Evolutionary conservation across 2,329 filamentous ascomycete genomes (phyloP), one percentile per base, ranked within the genome.

Genomic region (Ustilaginoidea virens): DNA sequence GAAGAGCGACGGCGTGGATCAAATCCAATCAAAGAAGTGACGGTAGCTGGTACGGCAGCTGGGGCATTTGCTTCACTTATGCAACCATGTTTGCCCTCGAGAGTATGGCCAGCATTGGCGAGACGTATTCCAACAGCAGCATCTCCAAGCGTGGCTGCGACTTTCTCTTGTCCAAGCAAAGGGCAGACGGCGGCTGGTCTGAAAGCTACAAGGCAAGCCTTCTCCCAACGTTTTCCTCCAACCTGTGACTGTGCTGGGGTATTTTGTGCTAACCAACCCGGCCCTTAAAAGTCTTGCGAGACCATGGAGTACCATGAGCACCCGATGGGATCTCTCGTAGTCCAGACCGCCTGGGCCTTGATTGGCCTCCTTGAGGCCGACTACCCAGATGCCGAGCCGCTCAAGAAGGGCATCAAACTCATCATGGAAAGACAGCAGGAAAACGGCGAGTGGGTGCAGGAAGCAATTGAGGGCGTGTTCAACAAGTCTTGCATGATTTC

Each of bases 401-500:
- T 98, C 23, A 67, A 70, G 43, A 76, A 63, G 41, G 90, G 79
- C 2, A 63, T 94, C 45, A 70, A 67, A 49, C 61, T 98, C 43
- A 69, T 98, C 37, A 87, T 94, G 75, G 58, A 66, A 17, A 69
- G 87, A 27, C 90, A 98, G 58, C 76, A 83, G 52, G 49, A 62
- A 3, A 93, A 93, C 46, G 90, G 90, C 19, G 86, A 94, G 58
- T 98, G 90, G 90, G 50, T 80, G 40, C 86, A 94, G 49, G 90
- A 96, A 53, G 77, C 80, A 1, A 96, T 98, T 43, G 90, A 98
- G 52, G 90, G 90, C 2, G 90, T 98, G 8, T 98, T 98, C 58
- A 98, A 98, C 58, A 93, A 94, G 62, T 90, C 77, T 45, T 96
- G 87, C 63, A 96, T 94, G 83, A 98, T 98, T 39, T 90, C 83